These are phyloP conservation scores for Euptelea pleiosperma DNA, from an alignment of 164 flowering plant species.

Conservation along the genomic window DNA sequence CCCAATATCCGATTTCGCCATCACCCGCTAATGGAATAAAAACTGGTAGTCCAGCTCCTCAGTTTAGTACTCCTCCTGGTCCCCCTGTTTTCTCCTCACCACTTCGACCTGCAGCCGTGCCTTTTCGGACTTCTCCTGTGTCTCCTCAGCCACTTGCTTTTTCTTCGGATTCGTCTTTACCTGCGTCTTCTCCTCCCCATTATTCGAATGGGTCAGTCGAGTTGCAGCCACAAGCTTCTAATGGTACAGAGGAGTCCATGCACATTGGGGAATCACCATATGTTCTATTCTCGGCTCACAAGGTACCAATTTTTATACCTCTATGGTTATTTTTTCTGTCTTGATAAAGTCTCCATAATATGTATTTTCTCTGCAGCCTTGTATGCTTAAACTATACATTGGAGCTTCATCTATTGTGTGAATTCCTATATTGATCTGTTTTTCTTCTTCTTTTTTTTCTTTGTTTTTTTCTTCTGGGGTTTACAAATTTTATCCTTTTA, in stretches of 20 bases:
- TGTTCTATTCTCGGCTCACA: slow-evolving; percentile 77
- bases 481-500: no score
- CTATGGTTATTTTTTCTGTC: background rate
- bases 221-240: slow-evolving; percentile 37
- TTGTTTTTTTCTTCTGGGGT: no score
- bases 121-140: slow-evolving; percentile 80
- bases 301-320: slow-evolving; percentile 42
- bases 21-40: slow-evolving; percentile 59
- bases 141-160: slow-evolving; percentile 80
- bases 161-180: slow-evolving; percentile 58
- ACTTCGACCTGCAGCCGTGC: slow-evolving; percentile 82
- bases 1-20: slow-evolving; percentile 29
- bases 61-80: slow-evolving; percentile 58
- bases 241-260: slow-evolving; percentile 32
- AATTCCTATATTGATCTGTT: no score
- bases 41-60: slow-evolving; percentile 53
- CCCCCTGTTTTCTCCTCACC: slow-evolving; percentile 91
- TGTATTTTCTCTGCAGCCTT: background rate
- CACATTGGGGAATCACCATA: slow-evolving; percentile 42
- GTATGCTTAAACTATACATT: background rate
- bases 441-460: no score
- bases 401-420: background rate
- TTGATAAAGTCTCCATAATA: background rate
- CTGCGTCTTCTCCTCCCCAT: slow-evolving; percentile 64
- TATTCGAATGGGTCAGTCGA: slow-evolving; percentile 63